Evolutionary conservation across 2,329 filamentous ascomycete species (phyloP).

Genomic region (Albophoma yamanashiensis): DNA sequence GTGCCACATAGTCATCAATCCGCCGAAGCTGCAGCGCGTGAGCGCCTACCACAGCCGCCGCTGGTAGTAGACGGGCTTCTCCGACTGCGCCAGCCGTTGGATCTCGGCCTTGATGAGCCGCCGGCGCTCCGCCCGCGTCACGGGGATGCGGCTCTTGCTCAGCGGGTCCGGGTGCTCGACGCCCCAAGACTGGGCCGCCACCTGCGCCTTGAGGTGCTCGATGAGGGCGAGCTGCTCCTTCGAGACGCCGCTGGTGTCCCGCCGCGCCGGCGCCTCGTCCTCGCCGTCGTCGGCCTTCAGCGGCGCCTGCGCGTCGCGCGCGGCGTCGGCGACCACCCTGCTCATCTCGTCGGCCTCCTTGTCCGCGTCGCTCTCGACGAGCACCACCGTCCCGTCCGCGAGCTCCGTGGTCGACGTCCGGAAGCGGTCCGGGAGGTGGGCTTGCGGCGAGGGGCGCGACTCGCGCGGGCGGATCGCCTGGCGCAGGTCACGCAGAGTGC

Average conservation of each 20-base stretch:
- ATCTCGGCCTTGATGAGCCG: conserved; percentile 49
- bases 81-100: conserved; percentile 30
- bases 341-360: conserved; percentile 13
- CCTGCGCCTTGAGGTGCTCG: conserved; percentile 18
- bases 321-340: conserved; percentile 18
- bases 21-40: conserved; percentile 10
- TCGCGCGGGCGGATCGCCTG: conserved; percentile 49
- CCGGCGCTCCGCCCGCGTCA: conserved; percentile 42
- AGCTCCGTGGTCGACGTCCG: conserved; percentile 32
- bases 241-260: conserved; percentile 8
- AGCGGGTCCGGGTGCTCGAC: conserved; percentile 24
- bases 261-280: neutral
- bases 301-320: conserved; percentile 6
- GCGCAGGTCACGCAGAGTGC: conserved; percentile 69
- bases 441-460: conserved; percentile 33
- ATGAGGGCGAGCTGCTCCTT: conserved; percentile 20
- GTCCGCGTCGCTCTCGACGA: conserved; percentile 24
- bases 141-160: conserved; percentile 31
- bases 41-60: conserved; percentile 37
- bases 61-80: conserved; percentile 41
- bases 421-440: conserved; percentile 41
- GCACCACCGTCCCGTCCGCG: conserved; percentile 32
- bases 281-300: neutral
- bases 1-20: neutral
- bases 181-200: conserved; percentile 20